phyloP scores from a whole-genome alignment of 345 rosid genomes.

The Sonneratia alba region DNA sequence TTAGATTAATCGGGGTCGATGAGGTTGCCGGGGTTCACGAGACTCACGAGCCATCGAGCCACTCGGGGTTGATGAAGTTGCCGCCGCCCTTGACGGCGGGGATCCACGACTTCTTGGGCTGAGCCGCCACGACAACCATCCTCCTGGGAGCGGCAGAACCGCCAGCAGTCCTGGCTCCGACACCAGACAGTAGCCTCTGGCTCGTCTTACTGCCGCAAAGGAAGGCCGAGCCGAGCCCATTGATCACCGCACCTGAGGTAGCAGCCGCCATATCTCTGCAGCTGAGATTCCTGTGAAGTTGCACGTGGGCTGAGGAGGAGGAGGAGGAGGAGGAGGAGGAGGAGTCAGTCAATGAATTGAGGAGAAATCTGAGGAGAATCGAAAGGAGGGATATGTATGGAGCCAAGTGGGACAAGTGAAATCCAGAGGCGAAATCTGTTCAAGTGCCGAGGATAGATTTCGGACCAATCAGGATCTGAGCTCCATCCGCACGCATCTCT shows the following conservation, averaged over 20 bases:
- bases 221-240: constrained; percentile 77
- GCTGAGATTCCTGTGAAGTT: background rate
- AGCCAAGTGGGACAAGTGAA: constrained; percentile 48
- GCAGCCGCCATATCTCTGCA: constrained; percentile 36
- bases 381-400: constrained; percentile 23
- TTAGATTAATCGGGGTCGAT: background rate
- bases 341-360: background rate
- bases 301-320: background rate
- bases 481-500: constrained; percentile 47
- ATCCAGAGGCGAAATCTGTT: constrained; percentile 47
- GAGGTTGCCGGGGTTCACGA: background rate
- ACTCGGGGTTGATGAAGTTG: constrained; percentile 78
- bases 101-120: constrained; percentile 84
- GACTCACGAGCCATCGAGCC: constrained; percentile 99
- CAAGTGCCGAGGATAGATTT: constrained; percentile 50
- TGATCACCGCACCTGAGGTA: constrained; percentile 61
- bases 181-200: constrained; percentile 23
- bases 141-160: constrained; percentile 22
- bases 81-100: constrained; percentile 89
- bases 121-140: constrained; percentile 37
- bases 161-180: constrained; percentile 14
- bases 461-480: constrained; percentile 48
- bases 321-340: background rate
- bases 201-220: constrained; percentile 42
- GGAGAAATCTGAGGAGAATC: constrained; percentile 11